Evolutionary conservation across 2,329 filamentous ascomycete genomes (phyloP), one percentile per base, ranked within the genome.

Genomic region (Trichophaea hybrida): DNA sequence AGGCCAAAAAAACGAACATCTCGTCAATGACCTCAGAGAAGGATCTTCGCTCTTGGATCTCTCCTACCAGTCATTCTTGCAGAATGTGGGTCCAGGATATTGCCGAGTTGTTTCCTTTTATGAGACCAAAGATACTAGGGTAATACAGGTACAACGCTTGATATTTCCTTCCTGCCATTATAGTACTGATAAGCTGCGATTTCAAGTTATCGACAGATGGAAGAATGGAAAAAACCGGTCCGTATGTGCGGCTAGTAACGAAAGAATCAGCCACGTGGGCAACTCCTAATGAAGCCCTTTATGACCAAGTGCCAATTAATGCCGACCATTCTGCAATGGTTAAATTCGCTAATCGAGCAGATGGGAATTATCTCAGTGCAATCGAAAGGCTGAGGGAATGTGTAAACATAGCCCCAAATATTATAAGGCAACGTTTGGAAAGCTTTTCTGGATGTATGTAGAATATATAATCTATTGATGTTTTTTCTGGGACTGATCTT

Each of bases 251-350:
- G 1, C 10, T 53, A 31, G 50, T 53, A 12, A 53, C 50, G 12
- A 33, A n/a, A 31, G 50, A 53, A 7, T 53, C 50, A 8, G 50
- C 50, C 34, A 53, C 50, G 10, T 53, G 13, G 13, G 24, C 33
- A 1, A 13, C 31, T 7, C 50, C 17, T 13, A 53, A 8, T 17
- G 50, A 53, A 35, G 50, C 24, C 50, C 13, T 34, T 12, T 31
- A 32, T 35, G 13, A 53, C 31, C 24, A 53, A 31, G 31, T 32
- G 6, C 38, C 61, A 6, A 43, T 63, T 15, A 13, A 55, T 51
- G 32, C 34, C 7, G 48, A 61, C 34, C 24, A 63, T 31, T 44
- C 56, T 10, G 56, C 58, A 4, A 58, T 63, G 55, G 61, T 61
- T 10, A 63, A 59, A 15, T 63, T 61, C 32, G n/a, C 10, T 24